Conservation (phyloP, 306 rosid genomes). For the Cyamopsis tetragonoloba region DNA sequence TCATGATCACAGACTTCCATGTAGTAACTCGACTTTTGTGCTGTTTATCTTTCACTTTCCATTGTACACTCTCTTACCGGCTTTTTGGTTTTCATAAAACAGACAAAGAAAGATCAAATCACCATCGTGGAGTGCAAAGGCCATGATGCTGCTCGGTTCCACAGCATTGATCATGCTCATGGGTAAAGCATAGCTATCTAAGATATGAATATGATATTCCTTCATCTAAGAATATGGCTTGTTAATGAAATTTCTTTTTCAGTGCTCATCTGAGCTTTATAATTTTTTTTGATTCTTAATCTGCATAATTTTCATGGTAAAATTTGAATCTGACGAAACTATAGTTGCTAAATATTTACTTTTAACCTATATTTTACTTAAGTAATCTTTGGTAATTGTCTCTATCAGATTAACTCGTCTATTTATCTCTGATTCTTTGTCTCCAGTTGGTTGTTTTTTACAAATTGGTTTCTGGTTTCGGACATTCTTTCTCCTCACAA, state of each 20-base stretch:
- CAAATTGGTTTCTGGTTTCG: background rate
- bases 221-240: background rate
- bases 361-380: background rate
- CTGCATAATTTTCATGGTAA: background rate
- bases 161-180: conserved; percentile 72
- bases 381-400: background rate
- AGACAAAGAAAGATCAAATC: conserved; percentile 66
- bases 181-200: conserved; percentile 50
- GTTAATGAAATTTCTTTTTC: background rate
- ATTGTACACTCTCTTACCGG: conserved; percentile 13
- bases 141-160: conserved; percentile 86
- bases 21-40: conserved; percentile 34
- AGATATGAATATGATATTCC: conserved; percentile 10
- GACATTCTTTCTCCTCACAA: background rate
- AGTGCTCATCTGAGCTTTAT: background rate
- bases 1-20: conserved; percentile 76
- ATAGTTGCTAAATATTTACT: background rate
- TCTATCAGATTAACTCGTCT: background rate
- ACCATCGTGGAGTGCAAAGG: conserved; percentile 85
- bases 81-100: conserved; percentile 25
- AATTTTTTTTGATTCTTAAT: background rate
- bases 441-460: background rate
- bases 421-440: background rate
- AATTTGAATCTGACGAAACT: background rate
- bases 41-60: conserved; percentile 4